Evolutionary conservation across 2,329 filamentous ascomycete genomes (phyloP).

Genomic region (Penicillium brevicompactum): DNA sequence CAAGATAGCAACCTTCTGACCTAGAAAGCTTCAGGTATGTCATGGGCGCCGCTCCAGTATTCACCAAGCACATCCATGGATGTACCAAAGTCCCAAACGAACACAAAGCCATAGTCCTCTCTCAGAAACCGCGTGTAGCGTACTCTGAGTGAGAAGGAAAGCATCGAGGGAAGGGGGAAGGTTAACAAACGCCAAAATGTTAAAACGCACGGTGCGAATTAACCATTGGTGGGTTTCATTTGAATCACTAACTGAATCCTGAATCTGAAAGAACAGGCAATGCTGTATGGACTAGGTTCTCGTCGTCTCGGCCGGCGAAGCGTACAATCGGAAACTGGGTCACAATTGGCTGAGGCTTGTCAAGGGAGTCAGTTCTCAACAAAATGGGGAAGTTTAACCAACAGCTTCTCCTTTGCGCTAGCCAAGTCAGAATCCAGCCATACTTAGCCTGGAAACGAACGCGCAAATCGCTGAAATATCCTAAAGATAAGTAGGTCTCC

Average conservation of each 20-base stretch:
- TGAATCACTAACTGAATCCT: constrained; percentile 8
- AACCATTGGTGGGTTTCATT: constrained; percentile 12
- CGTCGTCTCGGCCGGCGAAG: neutral
- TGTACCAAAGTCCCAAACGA: neutral
- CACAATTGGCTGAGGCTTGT: neutral
- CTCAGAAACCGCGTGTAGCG: constrained; percentile 41
- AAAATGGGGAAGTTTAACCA: neutral
- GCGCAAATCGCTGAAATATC: neutral
- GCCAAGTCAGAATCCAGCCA: neutral
- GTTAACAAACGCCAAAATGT: constrained; percentile 16
- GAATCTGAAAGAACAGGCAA: neutral
- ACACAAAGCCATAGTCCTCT: constrained; percentile 25
- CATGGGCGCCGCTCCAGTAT: too few relatives aligned
- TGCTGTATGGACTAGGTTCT: constrained; percentile 5
- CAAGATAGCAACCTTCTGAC: too few relatives aligned
- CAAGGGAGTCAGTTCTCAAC: neutral
- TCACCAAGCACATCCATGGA: neutral
- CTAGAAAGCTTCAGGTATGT: too few relatives aligned
- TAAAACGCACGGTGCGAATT: constrained; percentile 10
- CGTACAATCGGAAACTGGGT: neutral
- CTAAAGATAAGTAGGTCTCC: constrained; percentile 1
- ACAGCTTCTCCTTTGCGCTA: neutral
- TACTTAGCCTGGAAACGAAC: neutral
- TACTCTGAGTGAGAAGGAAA: constrained; percentile 40
- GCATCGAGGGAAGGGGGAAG: constrained; percentile 13